Base-by-base conservation (phyloP, 768 basidiomycete genomes). In the Lanmaoa rubissima region DNA sequence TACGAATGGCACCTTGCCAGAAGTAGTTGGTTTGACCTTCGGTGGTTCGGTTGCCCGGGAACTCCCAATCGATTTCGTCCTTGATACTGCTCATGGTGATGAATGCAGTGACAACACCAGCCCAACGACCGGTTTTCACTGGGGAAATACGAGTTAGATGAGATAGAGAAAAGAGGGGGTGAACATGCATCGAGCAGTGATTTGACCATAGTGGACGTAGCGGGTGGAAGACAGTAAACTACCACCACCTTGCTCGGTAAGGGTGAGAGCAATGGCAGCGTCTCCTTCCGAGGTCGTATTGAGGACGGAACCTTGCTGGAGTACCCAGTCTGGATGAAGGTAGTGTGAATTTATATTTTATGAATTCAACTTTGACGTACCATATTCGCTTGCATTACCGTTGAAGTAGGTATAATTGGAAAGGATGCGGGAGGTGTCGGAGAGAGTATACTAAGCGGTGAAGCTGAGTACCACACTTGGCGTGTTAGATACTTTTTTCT, bases 21-120 rank as follows among this genome's bases (percentile, higher is more conserved):
- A 90, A 92, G 63, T 76, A 87, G 67, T 94, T 94, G 39, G 83
- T 86, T 73, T 95, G 92, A 10, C 78, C 92, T 53, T 84, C 66
- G 2, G 81, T 82, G 3, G 83, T 86, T 19, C 72, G 65, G 45
- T 75, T 75, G 7, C 89, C 88, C 53, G 89, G 87, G 64, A 86
- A 92, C 68, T 92, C 90, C 90, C 91, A 92, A 61, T 93, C 90
- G 50, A 93, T 89, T 68, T 92, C 91, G 65, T 91, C 88, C 68
- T 89, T 91, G 63, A 92, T 79, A 61, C 87, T 82, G 63, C 82
- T 84, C 92, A 93, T 93, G 6, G 86, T 88, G 65, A 92, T 90
- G 73, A 88, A 89, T 10, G 92, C 92, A 1, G 87, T 86, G 51
- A 95, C 87, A 8, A 94, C 85, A 35, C 92, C 92, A 17, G 69